A percentile compares a stretch with the other conserved stretches of the same genome.
phyloP scores from a whole-genome alignment of 495 filamentous ascomycete genomes.

The Penicillium herquei region DNA sequence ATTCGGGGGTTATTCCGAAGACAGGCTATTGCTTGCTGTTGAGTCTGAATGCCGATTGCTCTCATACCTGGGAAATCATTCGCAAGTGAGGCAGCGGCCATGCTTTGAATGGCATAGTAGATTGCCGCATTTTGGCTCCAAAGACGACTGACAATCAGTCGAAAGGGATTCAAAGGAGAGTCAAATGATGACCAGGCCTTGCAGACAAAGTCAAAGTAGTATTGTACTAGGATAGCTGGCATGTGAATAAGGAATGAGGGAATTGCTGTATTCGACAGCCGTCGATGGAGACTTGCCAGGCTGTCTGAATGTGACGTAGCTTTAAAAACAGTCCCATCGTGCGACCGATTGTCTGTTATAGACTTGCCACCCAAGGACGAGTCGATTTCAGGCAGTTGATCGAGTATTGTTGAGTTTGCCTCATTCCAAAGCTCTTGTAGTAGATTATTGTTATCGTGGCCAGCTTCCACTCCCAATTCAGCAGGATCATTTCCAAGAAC shows the following conservation, averaged over 20 bases:
- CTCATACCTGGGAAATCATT: slow-evolving; percentile 27
- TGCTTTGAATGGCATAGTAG: slow-evolving; percentile 28
- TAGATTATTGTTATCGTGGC: neutral
- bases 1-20: slow-evolving; percentile 17
- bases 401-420: slow-evolving; percentile 13
- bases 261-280: slow-evolving; percentile 18
- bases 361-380: slow-evolving; percentile 8
- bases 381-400: slow-evolving; percentile 16
- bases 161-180: slow-evolving; percentile 25
- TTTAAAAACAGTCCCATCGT: slow-evolving; percentile 5
- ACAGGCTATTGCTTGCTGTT: slow-evolving; percentile 27
- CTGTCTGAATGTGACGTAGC: slow-evolving; percentile 10
- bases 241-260: slow-evolving; percentile 26
- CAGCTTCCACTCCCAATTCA: neutral
- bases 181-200: slow-evolving; percentile 30
- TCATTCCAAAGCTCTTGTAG: slow-evolving; percentile 15
- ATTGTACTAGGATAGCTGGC: slow-evolving; percentile 26
- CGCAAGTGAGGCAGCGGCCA: slow-evolving; percentile 26
- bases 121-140: slow-evolving; percentile 27
- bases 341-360: neutral
- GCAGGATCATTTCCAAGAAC: neutral
- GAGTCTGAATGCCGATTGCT: slow-evolving; percentile 23
- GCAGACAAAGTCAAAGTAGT: slow-evolving; percentile 28
- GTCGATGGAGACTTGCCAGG: slow-evolving; percentile 18
- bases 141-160: slow-evolving; percentile 22